phyloP scores from a whole-genome alignment of 1,284 basidiomycete genomes.

The Moniliophthora roreri region DNA sequence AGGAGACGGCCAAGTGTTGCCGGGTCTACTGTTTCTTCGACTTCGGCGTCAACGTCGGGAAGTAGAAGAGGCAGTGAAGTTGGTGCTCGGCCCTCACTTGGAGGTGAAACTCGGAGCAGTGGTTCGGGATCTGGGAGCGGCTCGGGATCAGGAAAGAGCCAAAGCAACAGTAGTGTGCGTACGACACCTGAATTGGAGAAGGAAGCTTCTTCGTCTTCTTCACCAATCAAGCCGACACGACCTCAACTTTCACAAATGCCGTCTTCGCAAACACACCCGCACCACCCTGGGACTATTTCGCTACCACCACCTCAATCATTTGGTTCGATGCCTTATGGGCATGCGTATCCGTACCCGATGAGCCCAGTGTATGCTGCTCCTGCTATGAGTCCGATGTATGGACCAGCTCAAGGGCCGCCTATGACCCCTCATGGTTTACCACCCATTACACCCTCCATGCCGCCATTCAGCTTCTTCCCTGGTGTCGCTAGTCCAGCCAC shows the following conservation, averaged over 20 bases:
- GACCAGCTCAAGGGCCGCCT: conserved; percentile 42
- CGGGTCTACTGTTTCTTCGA: too few species aligned
- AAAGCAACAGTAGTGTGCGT: too few species aligned
- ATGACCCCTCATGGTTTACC: conserved; percentile 71
- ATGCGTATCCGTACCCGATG: neutral
- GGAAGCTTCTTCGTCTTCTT: neutral
- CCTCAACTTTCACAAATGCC: neutral
- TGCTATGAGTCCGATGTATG: conserved; percentile 24
- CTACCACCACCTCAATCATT: neutral
- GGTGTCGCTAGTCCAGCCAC: conserved; percentile 22
- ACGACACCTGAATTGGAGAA: neutral
- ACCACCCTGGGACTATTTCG: conserved; percentile 1
- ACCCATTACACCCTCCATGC: conserved; percentile 80
- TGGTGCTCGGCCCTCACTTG: too few species aligned
- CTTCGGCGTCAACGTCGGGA: too few species aligned
- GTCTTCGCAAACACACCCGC: neutral
- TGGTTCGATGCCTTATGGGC: neutral
- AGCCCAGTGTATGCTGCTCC: neutral
- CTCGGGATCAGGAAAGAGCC: too few species aligned
- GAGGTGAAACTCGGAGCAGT: too few species aligned
- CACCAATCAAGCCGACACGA: neutral
- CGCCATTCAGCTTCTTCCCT: conserved; percentile 68
- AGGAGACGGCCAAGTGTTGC: too few species aligned
- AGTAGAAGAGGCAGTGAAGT: too few species aligned
- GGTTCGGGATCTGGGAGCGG: too few species aligned